A percentile compares a stretch with the other conserved stretches of the same genome.
Conservation (phyloP, 768 basidiomycete genomes). For the Multifurca ochricompacta region DNA sequence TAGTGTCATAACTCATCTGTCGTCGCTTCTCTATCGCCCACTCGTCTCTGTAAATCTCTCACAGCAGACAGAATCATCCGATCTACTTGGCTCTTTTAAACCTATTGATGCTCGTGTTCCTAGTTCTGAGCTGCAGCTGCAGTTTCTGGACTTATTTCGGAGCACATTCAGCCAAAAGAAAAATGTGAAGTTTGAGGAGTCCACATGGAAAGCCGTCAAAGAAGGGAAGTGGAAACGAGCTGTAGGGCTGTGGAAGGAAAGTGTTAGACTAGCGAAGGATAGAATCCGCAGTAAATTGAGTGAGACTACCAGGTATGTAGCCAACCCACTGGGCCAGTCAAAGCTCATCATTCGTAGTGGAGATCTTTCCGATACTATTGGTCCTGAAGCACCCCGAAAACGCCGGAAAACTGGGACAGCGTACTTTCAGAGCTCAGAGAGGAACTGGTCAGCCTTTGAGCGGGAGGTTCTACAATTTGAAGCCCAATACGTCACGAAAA, state of each 20-base stretch:
- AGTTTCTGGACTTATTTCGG: constrained; percentile 75
- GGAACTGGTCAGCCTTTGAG: constrained; percentile 62
- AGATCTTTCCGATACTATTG: constrained; percentile 26
- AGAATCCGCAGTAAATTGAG: constrained; percentile 38
- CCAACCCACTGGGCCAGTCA: background rate
- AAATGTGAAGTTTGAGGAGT: constrained; percentile 80
- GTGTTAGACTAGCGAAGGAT: constrained; percentile 58
- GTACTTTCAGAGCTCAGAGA: constrained; percentile 37
- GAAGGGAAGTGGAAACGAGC: constrained; percentile 83
- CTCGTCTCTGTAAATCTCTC: constrained; percentile 90
- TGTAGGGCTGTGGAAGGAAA: constrained; percentile 79
- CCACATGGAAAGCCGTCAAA: constrained; percentile 70
- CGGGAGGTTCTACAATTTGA: constrained; percentile 73
- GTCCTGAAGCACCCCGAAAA: constrained; percentile 52
- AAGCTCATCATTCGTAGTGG: background rate
- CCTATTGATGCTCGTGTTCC: constrained; percentile 86
- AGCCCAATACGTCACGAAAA: constrained; percentile 77
- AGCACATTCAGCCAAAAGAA: constrained; percentile 83
- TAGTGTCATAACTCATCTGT: constrained; percentile 80
- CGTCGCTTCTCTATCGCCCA: constrained; percentile 63
- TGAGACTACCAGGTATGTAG: constrained; percentile 25
- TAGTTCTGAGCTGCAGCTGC: constrained; percentile 58
- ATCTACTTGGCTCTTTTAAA: constrained; percentile 91
- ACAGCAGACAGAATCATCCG: constrained; percentile 92
- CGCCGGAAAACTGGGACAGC: constrained; percentile 53